phyloP scores from a whole-genome alignment of 2,329 filamentous ascomycete genomes.

The Hymenoscyphus linearis region DNA sequence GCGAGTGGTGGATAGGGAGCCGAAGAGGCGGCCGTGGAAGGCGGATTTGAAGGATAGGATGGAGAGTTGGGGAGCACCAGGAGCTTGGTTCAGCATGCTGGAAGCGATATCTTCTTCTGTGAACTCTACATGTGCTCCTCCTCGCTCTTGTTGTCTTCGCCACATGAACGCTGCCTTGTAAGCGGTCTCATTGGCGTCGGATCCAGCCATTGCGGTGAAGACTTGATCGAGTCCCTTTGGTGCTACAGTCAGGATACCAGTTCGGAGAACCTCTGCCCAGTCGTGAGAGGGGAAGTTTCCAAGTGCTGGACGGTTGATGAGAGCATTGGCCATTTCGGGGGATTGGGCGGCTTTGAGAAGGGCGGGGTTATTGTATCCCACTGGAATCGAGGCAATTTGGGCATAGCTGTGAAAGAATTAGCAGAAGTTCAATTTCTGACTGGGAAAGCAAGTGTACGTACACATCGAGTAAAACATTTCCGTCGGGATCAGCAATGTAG shows the following conservation, averaged over 20 bases:
- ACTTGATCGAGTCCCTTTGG: slow-evolving; percentile 73
- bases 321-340: slow-evolving; percentile 64
- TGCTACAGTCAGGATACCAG: slow-evolving; percentile 66
- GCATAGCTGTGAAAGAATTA: slow-evolving; percentile 51
- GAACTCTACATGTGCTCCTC: slow-evolving; percentile 60
- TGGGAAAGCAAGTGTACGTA: slow-evolving; percentile 28
- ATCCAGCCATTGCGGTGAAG: slow-evolving; percentile 74
- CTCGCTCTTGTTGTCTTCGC: slow-evolving; percentile 66
- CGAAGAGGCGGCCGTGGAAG: slow-evolving; percentile 80
- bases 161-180: slow-evolving; percentile 88
- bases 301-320: slow-evolving; percentile 75
- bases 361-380: slow-evolving; percentile 74
- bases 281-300: slow-evolving; percentile 76
- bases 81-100: slow-evolving; percentile 66
- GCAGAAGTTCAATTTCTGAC: not conserved
- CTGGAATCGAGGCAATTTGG: slow-evolving; percentile 78
- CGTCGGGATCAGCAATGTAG: slow-evolving; percentile 47
- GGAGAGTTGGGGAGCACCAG: slow-evolving; percentile 68
- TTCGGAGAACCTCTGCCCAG: slow-evolving; percentile 67
- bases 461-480: slow-evolving; percentile 46
- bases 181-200: slow-evolving; percentile 78
- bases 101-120: slow-evolving; percentile 61
- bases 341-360: slow-evolving; percentile 61
- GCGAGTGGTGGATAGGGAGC: slow-evolving; percentile 71
- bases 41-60: slow-evolving; percentile 74